Evolutionary conservation across 495 filamentous ascomycete species (phyloP), one percentile per base, ranked within the genome.

Genomic region (Lasiosphaeria hispida): DNA sequence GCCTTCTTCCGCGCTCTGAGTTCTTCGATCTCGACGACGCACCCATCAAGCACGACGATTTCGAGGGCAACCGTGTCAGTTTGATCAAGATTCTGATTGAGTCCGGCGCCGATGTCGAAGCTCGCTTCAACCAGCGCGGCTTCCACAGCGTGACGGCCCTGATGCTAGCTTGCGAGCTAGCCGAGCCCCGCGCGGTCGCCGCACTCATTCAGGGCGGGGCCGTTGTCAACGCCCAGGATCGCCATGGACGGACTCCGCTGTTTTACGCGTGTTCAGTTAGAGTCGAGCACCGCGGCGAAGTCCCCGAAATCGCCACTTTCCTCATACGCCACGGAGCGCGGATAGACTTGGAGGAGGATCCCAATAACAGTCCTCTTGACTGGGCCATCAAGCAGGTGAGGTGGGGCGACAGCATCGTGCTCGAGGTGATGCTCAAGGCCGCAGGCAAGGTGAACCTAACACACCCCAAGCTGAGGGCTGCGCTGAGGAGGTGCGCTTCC

Each of bases 121-220:
- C 66, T 10, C 63, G 51, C 8, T 66, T 66, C 30, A 57, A 69
- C 56, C 63, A 65, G 48, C 59, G 59, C 35, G 47, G 53, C 36
- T 58, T 63, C 37, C 63, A 57, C 7, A 35, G 49, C n/a, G 60
- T 45, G 18, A 65, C 66, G 1, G 47, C 63, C 18, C 55, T 68
- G 9, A 68, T 68, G 66, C 44, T 68, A 10, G 66, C 66, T n/a
- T 65, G 63, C 48, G 63, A 68, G 49, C 55, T 63, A 30, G 63
- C 60, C 13, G 63, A 63, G 34, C 62, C 66, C 4, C 60, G 61
- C 1, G 61, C 56, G 0, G 63, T 65, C 9, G 48, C 55, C 11
- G 60, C 58, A 15, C 53, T 68, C 1, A 39, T 63, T 15, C 30
- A 50, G 6, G 39, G 55, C 38, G 66, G 66, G 34, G 66, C 66